These are phyloP conservation scores for Clohesyomyces aquaticus DNA, from an alignment of 495 filamentous ascomycete species.

Conservation along the genomic window DNA sequence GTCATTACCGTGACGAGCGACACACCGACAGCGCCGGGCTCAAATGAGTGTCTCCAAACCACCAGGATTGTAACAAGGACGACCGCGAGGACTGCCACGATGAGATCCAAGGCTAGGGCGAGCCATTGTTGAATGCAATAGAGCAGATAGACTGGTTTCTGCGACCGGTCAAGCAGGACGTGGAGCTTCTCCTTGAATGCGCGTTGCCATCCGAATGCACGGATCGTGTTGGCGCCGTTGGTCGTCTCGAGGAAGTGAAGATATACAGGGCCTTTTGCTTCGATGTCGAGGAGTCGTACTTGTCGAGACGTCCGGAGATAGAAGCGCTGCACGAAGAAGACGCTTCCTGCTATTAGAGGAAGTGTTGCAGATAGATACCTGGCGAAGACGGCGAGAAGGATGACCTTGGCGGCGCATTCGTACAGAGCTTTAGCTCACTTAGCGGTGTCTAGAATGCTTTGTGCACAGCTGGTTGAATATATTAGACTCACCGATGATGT, in stretches of 20 bases:
- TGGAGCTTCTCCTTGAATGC: constrained; percentile 33
- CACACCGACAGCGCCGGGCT: constrained; percentile 16
- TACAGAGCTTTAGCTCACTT: constrained; percentile 7
- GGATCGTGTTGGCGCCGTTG: constrained; percentile 35
- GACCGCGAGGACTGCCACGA: constrained; percentile 45
- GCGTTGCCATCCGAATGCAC: constrained; percentile 51
- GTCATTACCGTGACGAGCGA: constrained; percentile 24
- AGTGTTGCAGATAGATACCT: constrained; percentile 15
- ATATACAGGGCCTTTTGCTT: constrained; percentile 54
- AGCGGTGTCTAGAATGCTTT: constrained; percentile 6
- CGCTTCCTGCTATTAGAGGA: constrained; percentile 3
- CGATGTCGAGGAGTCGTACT: constrained; percentile 61
- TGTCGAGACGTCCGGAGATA: constrained; percentile 64
- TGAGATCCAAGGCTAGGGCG: constrained; percentile 48
- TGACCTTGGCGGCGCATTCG: constrained; percentile 17
- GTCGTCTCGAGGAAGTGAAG: constrained; percentile 38
- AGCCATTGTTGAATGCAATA: constrained; percentile 52
- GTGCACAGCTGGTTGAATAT: background rate
- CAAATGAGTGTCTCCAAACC: constrained; percentile 2
- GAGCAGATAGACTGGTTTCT: constrained; percentile 49
- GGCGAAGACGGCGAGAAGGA: constrained; percentile 17
- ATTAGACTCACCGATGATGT: constrained; percentile 9
- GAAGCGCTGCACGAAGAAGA: constrained; percentile 57
- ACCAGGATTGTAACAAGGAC: constrained; percentile 18
- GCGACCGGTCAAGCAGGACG: constrained; percentile 44